Base-by-base conservation (phyloP, 1,284 basidiomycete genomes). In the Albatrellus sp. region DNA sequence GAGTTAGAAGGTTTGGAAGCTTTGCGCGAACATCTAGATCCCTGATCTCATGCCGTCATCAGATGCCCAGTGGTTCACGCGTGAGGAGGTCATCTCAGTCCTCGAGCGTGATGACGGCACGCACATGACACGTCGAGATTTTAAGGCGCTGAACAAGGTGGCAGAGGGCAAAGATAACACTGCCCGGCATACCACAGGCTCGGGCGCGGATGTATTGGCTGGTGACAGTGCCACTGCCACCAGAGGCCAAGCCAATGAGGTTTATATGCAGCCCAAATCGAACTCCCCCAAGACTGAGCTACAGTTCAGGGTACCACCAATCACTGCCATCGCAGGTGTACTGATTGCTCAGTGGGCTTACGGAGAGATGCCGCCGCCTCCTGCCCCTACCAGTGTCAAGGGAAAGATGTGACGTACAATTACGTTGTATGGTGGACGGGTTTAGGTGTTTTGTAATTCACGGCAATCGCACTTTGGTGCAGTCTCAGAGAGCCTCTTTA, bases 51-150 rank as follows among this genome's bases (percentile, higher is more conserved):
- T 38, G 24, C 44, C 39, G 46, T 33, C 34, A 17, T 39, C 16
- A 90, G 91, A 97, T 56, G 92, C 90, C 0, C 74, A 75, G 46
- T 98, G 88, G 82, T 97, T 82, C 63, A 81, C 83, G 7, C 77
- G 87, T 9, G 73, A 73, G 28, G 79, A 91, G 54, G 69, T 91
- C 19, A 62, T 80, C 4, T 63, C 66, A 0, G 77, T 89, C 7
- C 65, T 96, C 32, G 60, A 66, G 17, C 71, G 79, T 52, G 60
- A 64, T 3, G 61, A 67, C 1, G 81, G 81, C 2, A 75, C 72
- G 8, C 67, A 62, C 33, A 70, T 87, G 43, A 64, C 68, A 10
- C 56, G 61, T 13, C 60, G 68, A n/a, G 85, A 90, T 49, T 68
- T 77, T 49, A 73, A 74, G 54, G 69, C 72, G 52, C 60, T 83